Evolutionary conservation across 2,329 filamentous ascomycete species (phyloP).

Genomic region (Fusarium pseudonygamai): DNA sequence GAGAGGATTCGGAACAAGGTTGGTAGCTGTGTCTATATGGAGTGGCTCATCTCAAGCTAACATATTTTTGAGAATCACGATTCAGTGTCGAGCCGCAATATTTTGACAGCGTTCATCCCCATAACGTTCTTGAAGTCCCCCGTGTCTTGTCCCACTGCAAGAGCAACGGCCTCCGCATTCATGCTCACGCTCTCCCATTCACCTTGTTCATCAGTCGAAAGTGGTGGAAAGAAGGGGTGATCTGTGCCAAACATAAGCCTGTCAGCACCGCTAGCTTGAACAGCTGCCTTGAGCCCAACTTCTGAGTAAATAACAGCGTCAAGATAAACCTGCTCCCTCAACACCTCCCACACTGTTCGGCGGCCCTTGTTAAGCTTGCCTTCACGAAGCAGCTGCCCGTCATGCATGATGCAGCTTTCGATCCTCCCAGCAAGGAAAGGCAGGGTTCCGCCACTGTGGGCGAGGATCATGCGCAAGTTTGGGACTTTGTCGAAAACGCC

Average conservation of each 20-base stretch:
- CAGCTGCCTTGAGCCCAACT: constrained; percentile 75
- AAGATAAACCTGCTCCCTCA: constrained; percentile 81
- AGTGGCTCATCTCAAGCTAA: constrained; percentile 34
- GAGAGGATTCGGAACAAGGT: constrained; percentile 18
- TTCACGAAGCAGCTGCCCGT: constrained; percentile 75
- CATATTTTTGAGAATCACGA: constrained; percentile 30
- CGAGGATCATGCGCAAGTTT: constrained; percentile 77
- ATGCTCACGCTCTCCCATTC: constrained; percentile 75
- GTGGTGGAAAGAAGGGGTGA: constrained; percentile 85
- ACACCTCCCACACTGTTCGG: constrained; percentile 63
- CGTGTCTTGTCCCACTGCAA: constrained; percentile 58
- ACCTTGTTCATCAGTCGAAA: constrained; percentile 67
- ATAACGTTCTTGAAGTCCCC: constrained; percentile 62
- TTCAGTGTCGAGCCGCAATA: constrained; percentile 52
- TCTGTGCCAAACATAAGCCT: constrained; percentile 84
- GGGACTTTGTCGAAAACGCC: constrained; percentile 84
- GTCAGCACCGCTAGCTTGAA: constrained; percentile 73
- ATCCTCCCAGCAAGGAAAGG: constrained; percentile 90
- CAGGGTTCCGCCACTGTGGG: constrained; percentile 88
- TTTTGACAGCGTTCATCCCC: constrained; percentile 66
- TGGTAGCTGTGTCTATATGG: constrained; percentile 35
- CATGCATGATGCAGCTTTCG: constrained; percentile 87
- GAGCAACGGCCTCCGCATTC: constrained; percentile 62
- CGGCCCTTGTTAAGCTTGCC: constrained; percentile 62
- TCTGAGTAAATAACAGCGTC: constrained; percentile 88